Conservation (phyloP, 495 filamentous ascomycete genomes). For the Oidiodendron maius region DNA sequence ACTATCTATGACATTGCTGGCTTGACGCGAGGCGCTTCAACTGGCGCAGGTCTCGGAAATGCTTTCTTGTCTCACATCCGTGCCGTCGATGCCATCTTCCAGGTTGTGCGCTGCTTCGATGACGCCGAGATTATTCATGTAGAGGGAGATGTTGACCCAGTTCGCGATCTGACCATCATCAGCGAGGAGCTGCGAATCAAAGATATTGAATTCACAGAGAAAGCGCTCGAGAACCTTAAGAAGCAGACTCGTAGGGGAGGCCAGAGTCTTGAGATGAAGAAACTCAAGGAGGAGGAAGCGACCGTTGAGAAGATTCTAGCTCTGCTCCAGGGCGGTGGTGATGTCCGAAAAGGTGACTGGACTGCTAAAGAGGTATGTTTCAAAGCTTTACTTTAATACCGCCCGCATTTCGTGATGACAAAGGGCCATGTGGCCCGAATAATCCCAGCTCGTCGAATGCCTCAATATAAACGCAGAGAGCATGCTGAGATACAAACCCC, state of each 20-base stretch:
- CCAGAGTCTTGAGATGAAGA: conserved; percentile 97
- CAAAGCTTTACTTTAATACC: conserved; percentile 14
- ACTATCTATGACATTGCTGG: conserved; percentile 99
- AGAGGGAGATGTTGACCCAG: conserved; percentile 95
- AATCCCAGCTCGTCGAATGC: conserved; percentile 99
- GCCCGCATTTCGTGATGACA: conserved; percentile 74
- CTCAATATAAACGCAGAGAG: conserved; percentile 49
- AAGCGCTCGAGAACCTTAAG: conserved; percentile 78
- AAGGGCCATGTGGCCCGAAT: conserved; percentile 92
- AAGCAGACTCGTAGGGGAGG: conserved; percentile 94
- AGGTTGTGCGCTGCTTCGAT: conserved; percentile 98
- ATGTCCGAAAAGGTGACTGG: conserved; percentile 89
- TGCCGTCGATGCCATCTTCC: conserved; percentile 99
- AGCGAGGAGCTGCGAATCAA: conserved; percentile 94
- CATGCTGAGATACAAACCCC: conserved; percentile 69
- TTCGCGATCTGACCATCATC: conserved; percentile 93
- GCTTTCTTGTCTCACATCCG: conserved; percentile 98
- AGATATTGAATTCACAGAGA: conserved; percentile 98
- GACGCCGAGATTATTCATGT: conserved; percentile 99
- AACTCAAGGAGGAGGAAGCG: conserved; percentile 89
- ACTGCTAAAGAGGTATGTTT: conserved; percentile 84
- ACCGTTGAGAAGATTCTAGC: conserved; percentile 83
- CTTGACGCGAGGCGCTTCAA: conserved; percentile 92
- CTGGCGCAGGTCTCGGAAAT: conserved; percentile 95
- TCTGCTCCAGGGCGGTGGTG: conserved; percentile 78